phyloP scores from a whole-genome alignment of 2,329 filamentous ascomycete genomes.

The Monosporascus ibericus region DNA sequence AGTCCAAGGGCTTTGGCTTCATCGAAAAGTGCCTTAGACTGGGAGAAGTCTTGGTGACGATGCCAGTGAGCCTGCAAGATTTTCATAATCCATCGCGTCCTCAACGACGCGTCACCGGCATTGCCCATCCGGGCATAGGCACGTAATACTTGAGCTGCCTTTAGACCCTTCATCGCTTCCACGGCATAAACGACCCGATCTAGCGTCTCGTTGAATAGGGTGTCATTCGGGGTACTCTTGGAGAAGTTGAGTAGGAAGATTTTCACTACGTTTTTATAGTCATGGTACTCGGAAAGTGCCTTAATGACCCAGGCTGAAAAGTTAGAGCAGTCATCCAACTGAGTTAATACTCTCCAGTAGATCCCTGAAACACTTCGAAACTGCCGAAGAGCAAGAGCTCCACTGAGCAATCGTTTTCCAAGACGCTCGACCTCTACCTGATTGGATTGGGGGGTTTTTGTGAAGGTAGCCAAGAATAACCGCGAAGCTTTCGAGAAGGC shows the following conservation, averaged over 20 bases:
- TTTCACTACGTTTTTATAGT: slow-evolving; percentile 27
- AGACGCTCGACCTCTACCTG: slow-evolving; percentile 9
- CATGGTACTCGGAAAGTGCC: slow-evolving; percentile 21
- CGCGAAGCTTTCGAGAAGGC: slow-evolving; percentile 17
- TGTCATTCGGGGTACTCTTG: slow-evolving; percentile 13
- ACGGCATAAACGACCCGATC: slow-evolving; percentile 28
- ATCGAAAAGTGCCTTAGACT: slow-evolving; percentile 21
- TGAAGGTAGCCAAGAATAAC: slow-evolving; percentile 27
- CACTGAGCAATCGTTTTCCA: slow-evolving; percentile 24
- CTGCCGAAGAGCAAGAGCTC: slow-evolving; percentile 18
- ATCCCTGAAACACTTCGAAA: slow-evolving; percentile 17
- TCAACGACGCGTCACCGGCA: slow-evolving; percentile 15
- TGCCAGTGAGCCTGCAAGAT: slow-evolving; percentile 31
- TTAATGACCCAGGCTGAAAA: slow-evolving; percentile 27
- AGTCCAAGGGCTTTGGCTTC: slow-evolving; percentile 17
- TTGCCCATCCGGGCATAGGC: slow-evolving; percentile 19
- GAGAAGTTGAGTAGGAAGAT: slow-evolving; percentile 28
- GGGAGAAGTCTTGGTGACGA: slow-evolving; percentile 18
- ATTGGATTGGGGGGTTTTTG: slow-evolving; percentile 10
- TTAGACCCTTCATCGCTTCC: slow-evolving; percentile 19
- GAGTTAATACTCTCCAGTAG: slow-evolving; percentile 26
- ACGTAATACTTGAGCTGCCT: slow-evolving; percentile 23
- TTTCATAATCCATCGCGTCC: slow-evolving; percentile 30
- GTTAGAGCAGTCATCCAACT: slow-evolving; percentile 13
- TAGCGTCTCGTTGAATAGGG: slow-evolving; percentile 20